phyloP scores from a whole-genome alignment of 371 early-diverging fungal species.

The Syncephalastrum sp. region DNA sequence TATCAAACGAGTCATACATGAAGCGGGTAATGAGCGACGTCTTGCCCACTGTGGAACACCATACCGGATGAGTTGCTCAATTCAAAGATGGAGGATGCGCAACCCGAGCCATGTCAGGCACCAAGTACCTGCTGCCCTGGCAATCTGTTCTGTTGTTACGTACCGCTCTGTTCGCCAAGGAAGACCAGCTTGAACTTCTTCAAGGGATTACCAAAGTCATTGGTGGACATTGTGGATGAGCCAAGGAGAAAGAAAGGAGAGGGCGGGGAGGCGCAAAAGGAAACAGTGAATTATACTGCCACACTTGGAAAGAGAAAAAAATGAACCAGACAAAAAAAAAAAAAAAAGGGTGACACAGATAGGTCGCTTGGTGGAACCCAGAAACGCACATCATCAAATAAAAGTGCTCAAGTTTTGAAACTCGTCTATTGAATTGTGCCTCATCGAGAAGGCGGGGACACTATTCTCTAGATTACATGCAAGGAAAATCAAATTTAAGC shows the following conservation, averaged over 20 bases:
- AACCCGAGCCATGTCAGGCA: no score
- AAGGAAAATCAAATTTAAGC: conserved; percentile 13
- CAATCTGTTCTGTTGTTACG: conserved; percentile 8
- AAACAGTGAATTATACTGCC: background rate
- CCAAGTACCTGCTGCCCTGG: no score
- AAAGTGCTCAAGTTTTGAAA: no score
- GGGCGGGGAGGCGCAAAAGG: conserved; percentile 1
- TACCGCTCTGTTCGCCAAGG: conserved; percentile 96
- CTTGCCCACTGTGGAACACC: conserved; percentile 80
- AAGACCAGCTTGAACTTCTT: conserved; percentile 93
- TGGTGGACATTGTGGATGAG: conserved; percentile 24
- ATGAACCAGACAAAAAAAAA: no score
- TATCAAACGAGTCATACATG: conserved; percentile 97
- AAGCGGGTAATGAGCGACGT: conserved; percentile 98
- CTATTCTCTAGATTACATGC: no score
- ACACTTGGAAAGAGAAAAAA: conserved; percentile 1
- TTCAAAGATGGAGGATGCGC: background rate
- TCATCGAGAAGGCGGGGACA: no score
- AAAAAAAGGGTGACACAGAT: no score
- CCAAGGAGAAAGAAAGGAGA: conserved; percentile 14
- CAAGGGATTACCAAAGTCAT: conserved; percentile 65
- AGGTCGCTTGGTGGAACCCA: no score
- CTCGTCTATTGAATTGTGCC: no score
- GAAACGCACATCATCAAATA: no score
- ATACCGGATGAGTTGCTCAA: background rate